phyloP scores from a whole-genome alignment of 179 eudicot species.

The Heliamphora pulchella region DNA sequence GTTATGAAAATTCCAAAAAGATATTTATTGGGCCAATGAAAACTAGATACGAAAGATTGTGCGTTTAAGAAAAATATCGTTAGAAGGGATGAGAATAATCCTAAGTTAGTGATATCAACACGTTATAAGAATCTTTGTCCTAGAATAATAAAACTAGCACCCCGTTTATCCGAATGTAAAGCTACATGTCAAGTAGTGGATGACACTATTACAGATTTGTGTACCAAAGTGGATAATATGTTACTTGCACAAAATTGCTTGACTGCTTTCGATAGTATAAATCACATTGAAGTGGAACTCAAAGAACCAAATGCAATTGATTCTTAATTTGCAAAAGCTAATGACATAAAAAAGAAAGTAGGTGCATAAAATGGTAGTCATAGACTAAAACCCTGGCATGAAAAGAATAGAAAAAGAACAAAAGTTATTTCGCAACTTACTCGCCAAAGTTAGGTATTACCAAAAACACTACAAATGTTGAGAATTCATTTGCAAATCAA shows the following conservation, averaged over 20 bases:
- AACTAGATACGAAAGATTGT: too few species aligned
- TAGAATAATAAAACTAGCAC: too few species aligned
- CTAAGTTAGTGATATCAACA: too few species aligned
- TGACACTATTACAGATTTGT: background rate
- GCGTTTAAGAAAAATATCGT: background rate
- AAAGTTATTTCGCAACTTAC: too few species aligned
- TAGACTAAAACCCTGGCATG: background rate
- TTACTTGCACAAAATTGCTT: background rate
- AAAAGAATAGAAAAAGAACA: too few species aligned
- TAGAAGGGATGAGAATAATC: background rate
- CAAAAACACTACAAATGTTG: too few species aligned
- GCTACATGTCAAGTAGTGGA: too few species aligned
- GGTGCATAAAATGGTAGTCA: background rate
- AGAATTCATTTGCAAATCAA: too few species aligned
- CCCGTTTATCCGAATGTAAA: too few species aligned
- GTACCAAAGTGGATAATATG: background rate
- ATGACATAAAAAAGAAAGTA: background rate
- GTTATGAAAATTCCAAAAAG: background rate
- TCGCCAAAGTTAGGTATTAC: too few species aligned
- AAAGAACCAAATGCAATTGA: too few species aligned
- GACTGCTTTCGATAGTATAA: too few species aligned
- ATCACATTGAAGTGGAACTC: background rate
- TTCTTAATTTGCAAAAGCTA: background rate
- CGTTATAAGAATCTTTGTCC: background rate
- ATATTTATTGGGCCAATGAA: background rate